Base-by-base conservation (phyloP, 148 eudicot species). In the Heliosperma pusillum region DNA sequence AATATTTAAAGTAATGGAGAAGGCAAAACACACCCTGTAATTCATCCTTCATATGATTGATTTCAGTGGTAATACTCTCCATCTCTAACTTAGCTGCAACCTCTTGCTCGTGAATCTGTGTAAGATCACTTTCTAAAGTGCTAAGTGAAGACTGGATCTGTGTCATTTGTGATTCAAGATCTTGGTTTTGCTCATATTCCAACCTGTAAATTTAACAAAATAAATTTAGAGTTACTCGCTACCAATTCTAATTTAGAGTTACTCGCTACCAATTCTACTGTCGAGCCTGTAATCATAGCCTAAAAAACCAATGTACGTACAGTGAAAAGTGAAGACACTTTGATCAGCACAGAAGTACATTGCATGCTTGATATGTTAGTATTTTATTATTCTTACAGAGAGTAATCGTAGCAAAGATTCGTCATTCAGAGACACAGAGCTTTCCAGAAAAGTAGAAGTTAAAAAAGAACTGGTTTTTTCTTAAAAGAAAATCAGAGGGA, bases 131-230 rank as follows among this genome's bases (percentile, higher is more conserved):
- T 73, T 80, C 80, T 44, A 90, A 80, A 47, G 85, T 81, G 81
- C 53, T 59, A 25, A 89, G 82, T 63, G 97, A 83, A 71, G 90
- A 80, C 80, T 92, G 91, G 69, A 96, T 79, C 88, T 92, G 88
- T 17, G 79, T 26, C 76, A 96, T 85, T 56, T 92, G 90, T 73
- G 97, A 92, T 58, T 87, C 97, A 76, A 88, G 75, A 82, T 90
- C 94, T 76, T 93, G 91, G 81, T 89, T 90, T 76, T 90, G 88
- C 78, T 96, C 99, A 84, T 96, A 96, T 82, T 92, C 94, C 86
- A 92, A 81, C 88, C 99, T 96, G 83, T 67, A 73, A 75, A 70
- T 67, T 57, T 73, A 70, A 52, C 33, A 56, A 69, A 36, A 30
- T 20, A 25, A 47, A 7, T 25, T 53, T 61, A 40, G 30, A 16